phyloP scores from a whole-genome alignment of 2,329 filamentous ascomycete species.

The Paecilomyces formosus region DNA sequence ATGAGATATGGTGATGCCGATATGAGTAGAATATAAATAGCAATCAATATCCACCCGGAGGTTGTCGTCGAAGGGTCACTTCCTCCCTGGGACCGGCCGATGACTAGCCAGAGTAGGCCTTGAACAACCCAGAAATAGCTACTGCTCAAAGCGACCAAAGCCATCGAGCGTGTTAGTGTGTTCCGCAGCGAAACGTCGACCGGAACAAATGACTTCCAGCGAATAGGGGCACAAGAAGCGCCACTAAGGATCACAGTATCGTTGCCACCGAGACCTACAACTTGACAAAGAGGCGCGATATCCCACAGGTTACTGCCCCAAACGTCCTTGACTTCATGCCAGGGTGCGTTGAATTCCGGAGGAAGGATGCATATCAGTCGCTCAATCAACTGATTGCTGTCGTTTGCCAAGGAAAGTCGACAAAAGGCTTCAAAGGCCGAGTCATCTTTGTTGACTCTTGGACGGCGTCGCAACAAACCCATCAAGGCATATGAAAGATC shows the following conservation, averaged over 20 bases:
- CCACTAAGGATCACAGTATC: constrained; percentile 40
- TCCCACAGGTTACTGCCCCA: constrained; percentile 40
- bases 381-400: constrained; percentile 39
- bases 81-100: not conserved
- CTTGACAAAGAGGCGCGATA: constrained; percentile 34
- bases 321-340: constrained; percentile 35
- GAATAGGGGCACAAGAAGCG: constrained; percentile 33
- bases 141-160: constrained; percentile 2
- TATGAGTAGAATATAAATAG: constrained; percentile 12
- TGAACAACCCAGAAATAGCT: not conserved
- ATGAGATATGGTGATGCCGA: constrained; percentile 26
- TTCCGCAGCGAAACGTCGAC: constrained; percentile 21
- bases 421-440: constrained; percentile 43
- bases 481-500: constrained; percentile 42
- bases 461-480: constrained; percentile 37
- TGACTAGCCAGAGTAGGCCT: not conserved
- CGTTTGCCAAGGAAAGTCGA: constrained; percentile 40
- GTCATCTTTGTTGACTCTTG: constrained; percentile 30
- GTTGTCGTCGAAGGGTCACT: not conserved
- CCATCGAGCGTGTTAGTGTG: constrained; percentile 20
- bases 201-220: constrained; percentile 35
- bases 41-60: not conserved
- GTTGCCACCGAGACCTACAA: constrained; percentile 34
- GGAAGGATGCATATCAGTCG: constrained; percentile 39
- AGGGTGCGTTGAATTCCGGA: constrained; percentile 22